These are phyloP conservation scores for Penicillium lagena DNA, from an alignment of 495 filamentous ascomycete genomes.

Conservation along the genomic window DNA sequence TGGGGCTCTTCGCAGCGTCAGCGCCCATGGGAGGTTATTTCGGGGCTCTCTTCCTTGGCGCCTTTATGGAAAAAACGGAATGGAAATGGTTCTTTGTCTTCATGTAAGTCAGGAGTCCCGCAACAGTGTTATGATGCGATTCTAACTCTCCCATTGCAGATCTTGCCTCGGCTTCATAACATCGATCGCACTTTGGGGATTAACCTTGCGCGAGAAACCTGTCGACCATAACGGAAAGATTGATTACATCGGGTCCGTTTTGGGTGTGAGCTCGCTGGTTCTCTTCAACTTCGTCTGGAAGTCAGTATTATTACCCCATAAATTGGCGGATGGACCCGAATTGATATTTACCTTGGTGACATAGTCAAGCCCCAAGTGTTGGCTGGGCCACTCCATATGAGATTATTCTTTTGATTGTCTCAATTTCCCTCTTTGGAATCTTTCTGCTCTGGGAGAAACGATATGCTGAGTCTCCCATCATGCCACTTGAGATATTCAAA, in stretches of 20 bases:
- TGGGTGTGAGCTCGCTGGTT: slow-evolving; percentile 39
- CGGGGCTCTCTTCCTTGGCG: slow-evolving; percentile 36
- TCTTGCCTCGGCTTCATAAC: slow-evolving; percentile 27
- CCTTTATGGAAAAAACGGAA: slow-evolving; percentile 31
- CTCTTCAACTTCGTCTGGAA: slow-evolving; percentile 53
- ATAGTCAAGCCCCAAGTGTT: slow-evolving; percentile 43
- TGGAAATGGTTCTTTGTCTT: slow-evolving; percentile 49
- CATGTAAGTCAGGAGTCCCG: slow-evolving; percentile 21
- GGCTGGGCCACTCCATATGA: slow-evolving; percentile 44
- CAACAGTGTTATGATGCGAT: background rate
- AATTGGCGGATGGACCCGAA: background rate
- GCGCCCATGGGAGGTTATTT: slow-evolving; percentile 42
- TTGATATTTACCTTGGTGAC: slow-evolving; percentile 2
- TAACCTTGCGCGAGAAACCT: slow-evolving; percentile 33
- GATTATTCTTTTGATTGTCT: slow-evolving; percentile 35
- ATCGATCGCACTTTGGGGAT: slow-evolving; percentile 20
- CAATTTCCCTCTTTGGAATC: slow-evolving; percentile 28
- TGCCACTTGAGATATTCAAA: slow-evolving; percentile 46
- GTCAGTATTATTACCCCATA: slow-evolving; percentile 19
- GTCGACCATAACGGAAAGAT: slow-evolving; percentile 37
- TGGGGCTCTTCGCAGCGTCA: slow-evolving; percentile 45
- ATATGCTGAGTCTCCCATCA: slow-evolving; percentile 35
- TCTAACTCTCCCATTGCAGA: slow-evolving; percentile 5
- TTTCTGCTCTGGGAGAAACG: slow-evolving; percentile 44
- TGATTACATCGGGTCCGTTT: slow-evolving; percentile 42